Percentiles rank a stretch among this genome's conserved stretches.
These are phyloP conservation scores for Metarhizium rileyi DNA, from an alignment of 2,329 filamentous ascomycete species.

Conservation along the genomic window DNA sequence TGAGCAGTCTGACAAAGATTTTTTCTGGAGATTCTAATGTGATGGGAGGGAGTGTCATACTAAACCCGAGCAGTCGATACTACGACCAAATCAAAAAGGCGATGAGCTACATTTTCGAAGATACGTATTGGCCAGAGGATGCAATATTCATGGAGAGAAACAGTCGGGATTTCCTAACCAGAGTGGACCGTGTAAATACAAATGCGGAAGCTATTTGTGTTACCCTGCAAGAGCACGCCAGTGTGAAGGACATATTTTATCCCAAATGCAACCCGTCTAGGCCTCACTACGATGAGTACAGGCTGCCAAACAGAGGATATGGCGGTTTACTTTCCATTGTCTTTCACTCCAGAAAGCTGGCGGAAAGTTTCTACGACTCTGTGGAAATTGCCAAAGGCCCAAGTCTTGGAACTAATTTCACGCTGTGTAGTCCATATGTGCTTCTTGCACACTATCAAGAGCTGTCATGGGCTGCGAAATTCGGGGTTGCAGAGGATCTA, in stretches of 20 bases:
- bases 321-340: constrained; percentile 81
- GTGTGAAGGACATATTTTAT: constrained; percentile 75
- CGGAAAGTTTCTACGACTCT: constrained; percentile 74
- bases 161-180: constrained; percentile 77
- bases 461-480: constrained; percentile 78
- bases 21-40: constrained; percentile 98
- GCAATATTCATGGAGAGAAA: constrained; percentile 92
- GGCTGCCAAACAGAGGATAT: constrained; percentile 68
- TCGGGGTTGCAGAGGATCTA: constrained; percentile 71
- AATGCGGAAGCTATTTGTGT: constrained; percentile 80
- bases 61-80: constrained; percentile 57
- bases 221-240: constrained; percentile 48
- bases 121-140: constrained; percentile 92
- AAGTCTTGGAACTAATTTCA: constrained; percentile 94
- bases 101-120: constrained; percentile 63
- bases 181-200: constrained; percentile 74
- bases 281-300: constrained; percentile 68
- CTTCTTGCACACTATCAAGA: constrained; percentile 86
- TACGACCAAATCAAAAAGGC: constrained; percentile 59
- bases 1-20: constrained; percentile 91
- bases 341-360: constrained; percentile 60
- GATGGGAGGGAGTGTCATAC: constrained; percentile 74
- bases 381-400: constrained; percentile 88
- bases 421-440: constrained; percentile 82
- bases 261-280: constrained; percentile 67